phyloP scores from a whole-genome alignment of 192 early-diverging fungal species.

The Coemansia sp. region DNA sequence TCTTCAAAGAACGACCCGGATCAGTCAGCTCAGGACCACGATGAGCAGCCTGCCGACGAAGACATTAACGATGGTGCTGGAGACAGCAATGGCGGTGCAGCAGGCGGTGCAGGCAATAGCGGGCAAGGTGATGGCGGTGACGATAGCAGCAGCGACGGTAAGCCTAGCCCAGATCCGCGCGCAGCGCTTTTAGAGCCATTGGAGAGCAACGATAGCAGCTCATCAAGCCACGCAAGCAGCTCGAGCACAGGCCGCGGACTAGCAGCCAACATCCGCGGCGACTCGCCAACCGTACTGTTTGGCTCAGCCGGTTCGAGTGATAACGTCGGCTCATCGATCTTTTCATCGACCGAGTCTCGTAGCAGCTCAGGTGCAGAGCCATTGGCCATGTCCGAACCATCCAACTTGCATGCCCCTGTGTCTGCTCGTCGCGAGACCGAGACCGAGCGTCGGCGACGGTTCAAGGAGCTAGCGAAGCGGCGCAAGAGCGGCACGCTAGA shows the following conservation, averaged over 20 bases:
- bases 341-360: conserved; percentile 32
- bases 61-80: neutral
- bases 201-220: conserved; percentile 36
- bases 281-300: conserved; percentile 18
- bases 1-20: neutral
- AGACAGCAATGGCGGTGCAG: neutral
- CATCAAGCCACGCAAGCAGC: conserved; percentile 39
- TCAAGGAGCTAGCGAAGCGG: conserved; percentile 40
- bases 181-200: conserved; percentile 20
- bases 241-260: conserved; percentile 24
- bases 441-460: conserved; percentile 30
- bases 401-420: conserved; percentile 3
- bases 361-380: conserved; percentile 5
- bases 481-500: conserved; percentile 54
- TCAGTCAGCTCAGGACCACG: neutral
- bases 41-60: neutral
- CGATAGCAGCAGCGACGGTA: conserved; percentile 22
- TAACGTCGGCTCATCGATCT: conserved; percentile 45
- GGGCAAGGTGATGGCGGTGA: conserved; percentile 10
- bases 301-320: conserved; percentile 30
- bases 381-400: conserved; percentile 8
- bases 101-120: conserved; percentile 3
- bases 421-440: conserved; percentile 26
- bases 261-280: conserved; percentile 22
- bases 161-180: conserved; percentile 30